Evolutionary conservation across 192 early-diverging fungal species (phyloP), one percentile per base, ranked within the genome.

Genomic region (Dissophora globulifera): DNA sequence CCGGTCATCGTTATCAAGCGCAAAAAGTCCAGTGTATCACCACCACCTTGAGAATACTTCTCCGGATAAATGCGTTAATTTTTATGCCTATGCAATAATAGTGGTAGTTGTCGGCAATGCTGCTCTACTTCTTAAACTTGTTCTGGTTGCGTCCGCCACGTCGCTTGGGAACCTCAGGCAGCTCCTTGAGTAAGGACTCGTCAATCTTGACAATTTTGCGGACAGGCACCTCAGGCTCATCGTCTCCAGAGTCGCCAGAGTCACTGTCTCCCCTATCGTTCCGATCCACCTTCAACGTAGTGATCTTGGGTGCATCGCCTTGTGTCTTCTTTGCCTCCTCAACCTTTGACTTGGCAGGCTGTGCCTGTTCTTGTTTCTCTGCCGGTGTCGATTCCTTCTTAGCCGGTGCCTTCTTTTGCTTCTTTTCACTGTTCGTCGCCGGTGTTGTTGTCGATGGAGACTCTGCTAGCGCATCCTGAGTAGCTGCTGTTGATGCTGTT

Each of bases 131-230:
- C 54, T 35, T 65, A 45, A 57, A 75, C 29, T 75, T 75, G 50
- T 75, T 65, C 62, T 54, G 35, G 50, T 75, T 75, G 26, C 71
- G 71, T 22, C 71, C 71, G 13, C 71, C 71, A 29, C 71, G 71
- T 32, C 55, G 53, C 62, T 75, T 75, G 49, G 71, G 71, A 45
- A 75, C 62, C 50, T 65, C 62, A 11, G 71, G 71, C 50, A 75
- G 20, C 31, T 75, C 71, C 62, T 75, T 75, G 43, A 75, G 43
- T 19, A 53, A 45, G 20, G 71, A 41, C 41, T 58, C 41, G 20
- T 75, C 71, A 22, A 75, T 50, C 42, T 50, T 59, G 43, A 66
- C 62, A 35, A 66, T 31, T 27, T 75, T 75, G 43, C 71, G 71
- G 4, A 60, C 62, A 25, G 62, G 57, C 25, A 33, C 62, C 0